A percentile compares a stretch with the other conserved stretches of the same genome.
These are phyloP conservation scores for Beauveria sp. DNA, from an alignment of 2,329 filamentous ascomycete species.

Conservation along the genomic window DNA sequence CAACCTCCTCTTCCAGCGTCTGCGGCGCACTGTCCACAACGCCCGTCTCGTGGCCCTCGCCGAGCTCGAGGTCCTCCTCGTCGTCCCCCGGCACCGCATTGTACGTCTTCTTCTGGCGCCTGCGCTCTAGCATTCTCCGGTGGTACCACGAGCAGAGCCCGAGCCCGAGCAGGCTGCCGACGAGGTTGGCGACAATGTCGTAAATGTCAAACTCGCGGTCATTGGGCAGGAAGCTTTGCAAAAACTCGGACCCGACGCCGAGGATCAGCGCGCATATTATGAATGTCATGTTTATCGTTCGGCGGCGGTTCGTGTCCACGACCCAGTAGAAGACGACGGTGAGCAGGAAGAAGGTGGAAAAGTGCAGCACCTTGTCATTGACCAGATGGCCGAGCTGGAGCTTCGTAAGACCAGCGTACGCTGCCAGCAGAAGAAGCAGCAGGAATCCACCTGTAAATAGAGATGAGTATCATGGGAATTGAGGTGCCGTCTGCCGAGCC, in stretches of 20 bases:
- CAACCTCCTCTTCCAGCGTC: slow-evolving; percentile 70
- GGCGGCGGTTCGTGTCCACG: slow-evolving; percentile 79
- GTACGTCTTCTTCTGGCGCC: slow-evolving; percentile 66
- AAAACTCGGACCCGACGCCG: slow-evolving; percentile 66
- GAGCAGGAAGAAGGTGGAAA: slow-evolving; percentile 81
- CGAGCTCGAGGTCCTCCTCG: slow-evolving; percentile 68
- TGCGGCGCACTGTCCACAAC: slow-evolving; percentile 35
- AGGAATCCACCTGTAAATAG: slow-evolving; percentile 55
- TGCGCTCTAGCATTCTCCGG: slow-evolving; percentile 87
- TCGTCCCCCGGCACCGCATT: slow-evolving; percentile 58
- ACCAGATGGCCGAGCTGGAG: slow-evolving; percentile 50
- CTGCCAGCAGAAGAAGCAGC: slow-evolving; percentile 65
- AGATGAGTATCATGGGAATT: slow-evolving; percentile 12
- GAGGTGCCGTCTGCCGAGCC: background rate
- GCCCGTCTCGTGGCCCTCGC: slow-evolving; percentile 61
- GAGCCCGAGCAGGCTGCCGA: slow-evolving; percentile 66
- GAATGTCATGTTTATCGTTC: slow-evolving; percentile 76
- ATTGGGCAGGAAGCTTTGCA: slow-evolving; percentile 69
- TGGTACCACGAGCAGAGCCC: slow-evolving; percentile 86
- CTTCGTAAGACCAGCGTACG: slow-evolving; percentile 70
- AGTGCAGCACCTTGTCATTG: slow-evolving; percentile 87
- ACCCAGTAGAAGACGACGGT: slow-evolving; percentile 95
- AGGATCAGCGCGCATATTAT: slow-evolving; percentile 67
- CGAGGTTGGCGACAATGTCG: slow-evolving; percentile 81
- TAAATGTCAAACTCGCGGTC: slow-evolving; percentile 66